Base-by-base conservation (phyloP, 2,329 filamentous ascomycete genomes). In the Colletotrichum trifolii region DNA sequence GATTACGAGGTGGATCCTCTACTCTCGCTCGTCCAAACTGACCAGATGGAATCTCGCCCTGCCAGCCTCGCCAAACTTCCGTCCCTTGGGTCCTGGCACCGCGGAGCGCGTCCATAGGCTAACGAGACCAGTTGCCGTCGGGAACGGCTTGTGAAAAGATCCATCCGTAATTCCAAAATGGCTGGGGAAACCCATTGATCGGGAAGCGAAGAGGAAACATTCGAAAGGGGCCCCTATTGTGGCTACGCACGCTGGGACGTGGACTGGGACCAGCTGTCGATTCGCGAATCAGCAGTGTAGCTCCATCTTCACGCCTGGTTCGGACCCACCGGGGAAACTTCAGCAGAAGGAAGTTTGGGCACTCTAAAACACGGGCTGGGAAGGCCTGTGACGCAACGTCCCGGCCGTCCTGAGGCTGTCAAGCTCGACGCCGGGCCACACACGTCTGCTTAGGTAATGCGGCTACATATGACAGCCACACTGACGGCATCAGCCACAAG, bases 81-180 rank as follows among this genome's bases (percentile, higher is more conserved):
- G 17, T 34, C 60, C 61, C 25, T 36, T 15, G 36, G 34, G 17
- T 34, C 60, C 61, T 46, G 34, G 25, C 49, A 54, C 13, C 45
- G 25, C 25, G 15, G 39, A 25, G n/a, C 43, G 12, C 34, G n/a
- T 36, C 53, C 25, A 38, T 50, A 50, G 55, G 36, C 46, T 17
- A 42, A 46, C 38, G 55, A 50, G 45, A 25, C 38, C 25, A 35
- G 35, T 11, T 33, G 25, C 38, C 57, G 52, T 39, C 52, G 50
- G 47, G 56, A 58, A 52, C 25, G 50, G 34, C 53, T 52, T 57
- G 35, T 47, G 39, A 62, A 34, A 7, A 42, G 47, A 25, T 57
- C 63, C 63, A 56, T 40, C 62, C 62, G 62, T 53, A 62, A 57
- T 65, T 62, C 47, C 40, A 55, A n/a, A 55, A 47, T 53, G 58